Evolutionary conservation across 352 stramenopile species (phyloP).

Genomic region (Pythium biforme): DNA sequence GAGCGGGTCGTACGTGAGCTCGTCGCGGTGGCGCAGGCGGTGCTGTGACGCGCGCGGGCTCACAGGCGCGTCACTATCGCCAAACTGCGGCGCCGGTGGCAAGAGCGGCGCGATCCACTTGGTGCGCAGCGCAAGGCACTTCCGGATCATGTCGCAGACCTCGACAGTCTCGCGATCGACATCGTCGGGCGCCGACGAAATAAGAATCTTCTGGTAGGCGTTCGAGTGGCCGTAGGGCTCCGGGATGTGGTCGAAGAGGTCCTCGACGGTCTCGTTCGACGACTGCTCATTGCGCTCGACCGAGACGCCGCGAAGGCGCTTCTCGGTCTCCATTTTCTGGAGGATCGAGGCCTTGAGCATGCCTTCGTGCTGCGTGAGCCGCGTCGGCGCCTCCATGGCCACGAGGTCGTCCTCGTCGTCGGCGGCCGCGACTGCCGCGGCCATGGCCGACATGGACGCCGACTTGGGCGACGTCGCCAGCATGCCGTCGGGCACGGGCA

Average conservation of each 20-base stretch:
- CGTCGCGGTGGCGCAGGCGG: constrained; percentile 61
- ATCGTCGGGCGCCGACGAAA: constrained; percentile 62
- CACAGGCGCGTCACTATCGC: constrained; percentile 18
- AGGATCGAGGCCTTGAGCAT: constrained; percentile 75
- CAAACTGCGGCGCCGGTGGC: constrained; percentile 3
- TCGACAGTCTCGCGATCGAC: constrained; percentile 75
- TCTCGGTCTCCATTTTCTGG: constrained; percentile 73
- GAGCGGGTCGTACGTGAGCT: constrained; percentile 74
- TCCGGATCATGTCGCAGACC: constrained; percentile 77
- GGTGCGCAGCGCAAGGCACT: constrained; percentile 61
- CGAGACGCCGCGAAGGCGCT: constrained; percentile 60
- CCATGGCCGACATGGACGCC: constrained; percentile 22
- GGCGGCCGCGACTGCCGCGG: constrained; percentile 12
- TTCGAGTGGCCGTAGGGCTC: constrained; percentile 73
- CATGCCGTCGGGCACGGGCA: constrained; percentile 9
- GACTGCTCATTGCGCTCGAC: constrained; percentile 32
- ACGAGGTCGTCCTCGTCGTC: constrained; percentile 29
- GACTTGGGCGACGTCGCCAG: constrained; percentile 28
- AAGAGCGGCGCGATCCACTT: constrained; percentile 69
- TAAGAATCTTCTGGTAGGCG: constrained; percentile 78
- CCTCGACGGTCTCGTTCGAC: constrained; percentile 32
- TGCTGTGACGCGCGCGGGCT: constrained; percentile 38
- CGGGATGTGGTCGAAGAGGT: constrained; percentile 78
- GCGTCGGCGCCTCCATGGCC: constrained; percentile 14
- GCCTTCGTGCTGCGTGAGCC: constrained; percentile 52